Conservation (phyloP, 2,329 filamentous ascomycete genomes). For the Stagonosporopsis cucurbitacearum region DNA sequence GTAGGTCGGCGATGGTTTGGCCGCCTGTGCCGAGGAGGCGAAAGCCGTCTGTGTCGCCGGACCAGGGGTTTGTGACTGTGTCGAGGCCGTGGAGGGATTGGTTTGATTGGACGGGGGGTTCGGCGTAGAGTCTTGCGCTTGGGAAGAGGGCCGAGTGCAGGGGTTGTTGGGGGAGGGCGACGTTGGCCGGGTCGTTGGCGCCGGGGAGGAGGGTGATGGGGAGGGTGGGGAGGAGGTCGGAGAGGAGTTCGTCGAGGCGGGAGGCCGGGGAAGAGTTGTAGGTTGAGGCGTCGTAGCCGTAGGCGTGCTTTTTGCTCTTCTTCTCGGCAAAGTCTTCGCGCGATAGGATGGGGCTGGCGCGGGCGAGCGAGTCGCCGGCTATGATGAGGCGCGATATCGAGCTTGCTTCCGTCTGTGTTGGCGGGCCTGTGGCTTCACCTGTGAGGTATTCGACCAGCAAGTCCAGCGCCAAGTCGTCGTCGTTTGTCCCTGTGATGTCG, state of each 20-base stretch:
- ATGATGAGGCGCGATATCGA: conserved; percentile 86
- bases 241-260: conserved; percentile 82
- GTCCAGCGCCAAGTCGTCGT: conserved; percentile 75
- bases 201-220: conserved; percentile 91
- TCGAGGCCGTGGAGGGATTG: conserved; percentile 76
- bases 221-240: conserved; percentile 80
- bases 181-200: conserved; percentile 83
- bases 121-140: conserved; percentile 70
- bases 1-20: conserved; percentile 92
- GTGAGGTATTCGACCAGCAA: conserved; percentile 86
- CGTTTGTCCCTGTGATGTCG: conserved; percentile 77
- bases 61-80: conserved; percentile 89
- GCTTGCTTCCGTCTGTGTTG: conserved; percentile 65
- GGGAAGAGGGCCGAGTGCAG: conserved; percentile 94
- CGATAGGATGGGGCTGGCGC: conserved; percentile 55
- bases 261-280: conserved; percentile 89
- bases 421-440: conserved; percentile 73
- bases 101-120: conserved; percentile 51
- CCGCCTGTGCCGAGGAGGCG: conserved; percentile 84
- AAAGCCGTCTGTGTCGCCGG: conserved; percentile 90
- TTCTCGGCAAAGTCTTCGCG: conserved; percentile 53
- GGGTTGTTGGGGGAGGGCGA: conserved; percentile 88
- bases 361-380: conserved; percentile 82
- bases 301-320: conserved; percentile 73
- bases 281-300: conserved; percentile 87